Conservation (phyloP, 768 basidiomycete genomes). For the Tephrocybe sp. region DNA sequence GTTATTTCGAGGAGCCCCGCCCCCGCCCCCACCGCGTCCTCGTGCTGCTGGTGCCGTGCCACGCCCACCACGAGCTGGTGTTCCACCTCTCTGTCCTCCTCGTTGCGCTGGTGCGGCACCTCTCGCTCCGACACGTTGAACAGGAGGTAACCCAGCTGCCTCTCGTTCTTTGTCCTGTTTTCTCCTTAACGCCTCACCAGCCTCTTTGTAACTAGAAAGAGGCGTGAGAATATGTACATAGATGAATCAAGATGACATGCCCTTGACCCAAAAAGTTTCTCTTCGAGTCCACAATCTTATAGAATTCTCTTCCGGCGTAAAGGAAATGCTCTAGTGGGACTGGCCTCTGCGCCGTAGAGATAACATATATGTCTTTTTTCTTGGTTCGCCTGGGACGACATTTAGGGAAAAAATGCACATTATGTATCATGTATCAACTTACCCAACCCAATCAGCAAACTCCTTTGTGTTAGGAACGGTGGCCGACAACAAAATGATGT, state of each 20-base stretch:
- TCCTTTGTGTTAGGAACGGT: constrained; percentile 98
- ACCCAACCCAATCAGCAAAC: constrained; percentile 99
- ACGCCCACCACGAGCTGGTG: constrained; percentile 41
- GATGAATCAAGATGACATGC: constrained; percentile 35
- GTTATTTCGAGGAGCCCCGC: constrained; percentile 48
- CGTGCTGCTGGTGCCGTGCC: constrained; percentile 31
- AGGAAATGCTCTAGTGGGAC: constrained; percentile 97
- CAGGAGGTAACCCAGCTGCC: constrained; percentile 87
- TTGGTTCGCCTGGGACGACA: constrained; percentile 78
- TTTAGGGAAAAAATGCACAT: constrained; percentile 4
- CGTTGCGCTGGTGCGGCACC: constrained; percentile 60
- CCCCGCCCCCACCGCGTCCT: constrained; percentile 47
- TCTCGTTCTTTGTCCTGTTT: constrained; percentile 99
- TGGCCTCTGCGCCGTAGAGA: constrained; percentile 93
- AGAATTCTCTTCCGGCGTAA: constrained; percentile 90
- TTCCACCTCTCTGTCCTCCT: constrained; percentile 54
- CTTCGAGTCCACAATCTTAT: constrained; percentile 88
- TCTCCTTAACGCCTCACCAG: constrained; percentile 81
- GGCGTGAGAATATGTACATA: not conserved
- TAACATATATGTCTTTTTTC: constrained; percentile 99
- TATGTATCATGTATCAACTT: constrained; percentile 25
- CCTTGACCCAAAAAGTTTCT: constrained; percentile 74
- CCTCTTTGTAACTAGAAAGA: constrained; percentile 76
- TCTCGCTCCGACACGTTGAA: constrained; percentile 81
- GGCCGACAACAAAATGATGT: constrained; percentile 94